phyloP scores from a whole-genome alignment of 768 basidiomycete species.

The Tephrocybe sp. region DNA sequence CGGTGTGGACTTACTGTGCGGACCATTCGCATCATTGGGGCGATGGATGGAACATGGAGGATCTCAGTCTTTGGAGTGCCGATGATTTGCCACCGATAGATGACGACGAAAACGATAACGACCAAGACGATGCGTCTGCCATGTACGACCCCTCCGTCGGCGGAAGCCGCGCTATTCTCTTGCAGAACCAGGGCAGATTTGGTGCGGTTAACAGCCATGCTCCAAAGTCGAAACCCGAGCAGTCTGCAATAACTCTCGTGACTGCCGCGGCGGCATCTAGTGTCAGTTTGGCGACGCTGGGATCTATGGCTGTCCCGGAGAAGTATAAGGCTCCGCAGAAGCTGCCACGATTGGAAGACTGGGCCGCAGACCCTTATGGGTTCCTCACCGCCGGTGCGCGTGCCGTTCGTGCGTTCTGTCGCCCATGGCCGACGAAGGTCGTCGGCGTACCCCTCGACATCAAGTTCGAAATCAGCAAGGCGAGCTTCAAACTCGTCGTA shows the following conservation, averaged over 20 bases:
- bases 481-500: conserved; percentile 68
- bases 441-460: conserved; percentile 68
- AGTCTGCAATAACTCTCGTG: conserved; percentile 9
- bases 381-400: conserved; percentile 86
- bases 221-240: conserved; percentile 3
- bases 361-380: conserved; percentile 52
- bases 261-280: conserved; percentile 22
- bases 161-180: conserved; percentile 37
- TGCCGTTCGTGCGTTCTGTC: conserved; percentile 78
- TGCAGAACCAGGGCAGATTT: conserved; percentile 25
- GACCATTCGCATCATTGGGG: conserved; percentile 88
- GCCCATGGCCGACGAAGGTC: conserved; percentile 77
- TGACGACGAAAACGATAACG: conserved; percentile 13
- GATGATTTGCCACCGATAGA: conserved; percentile 54
- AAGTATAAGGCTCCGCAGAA: neutral
- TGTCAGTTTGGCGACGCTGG: conserved; percentile 23
- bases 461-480: conserved; percentile 72
- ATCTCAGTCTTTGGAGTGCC: conserved; percentile 82
- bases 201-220: neutral
- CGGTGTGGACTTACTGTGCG: conserved; percentile 86
- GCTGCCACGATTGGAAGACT: conserved; percentile 23
- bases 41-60: conserved; percentile 97
- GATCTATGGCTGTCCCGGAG: conserved; percentile 3
- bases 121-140: conserved; percentile 14
- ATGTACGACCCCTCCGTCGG: conserved; percentile 21